Percentiles rank a stretch among this genome's conserved stretches.
These are phyloP conservation scores for Agaricus blazei DNA, from an alignment of 768 basidiomycete genomes.

Conservation along the genomic window DNA sequence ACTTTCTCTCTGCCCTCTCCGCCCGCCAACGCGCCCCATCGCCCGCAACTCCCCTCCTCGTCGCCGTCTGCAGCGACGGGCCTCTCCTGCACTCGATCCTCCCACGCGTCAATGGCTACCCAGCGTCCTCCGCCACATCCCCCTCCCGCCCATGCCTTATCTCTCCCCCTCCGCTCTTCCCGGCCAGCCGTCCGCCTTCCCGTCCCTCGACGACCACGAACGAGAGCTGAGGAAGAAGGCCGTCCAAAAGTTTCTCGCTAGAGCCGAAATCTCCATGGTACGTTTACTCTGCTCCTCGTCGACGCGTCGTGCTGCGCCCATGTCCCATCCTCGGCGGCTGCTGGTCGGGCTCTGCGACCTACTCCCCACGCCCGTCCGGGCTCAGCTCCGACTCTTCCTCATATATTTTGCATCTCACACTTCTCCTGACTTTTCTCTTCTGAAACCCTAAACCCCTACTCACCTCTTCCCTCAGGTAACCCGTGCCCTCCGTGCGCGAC, in stretches of 20 bases:
- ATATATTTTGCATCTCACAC: conserved; percentile 8
- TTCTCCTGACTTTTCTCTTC: conserved; percentile 14
- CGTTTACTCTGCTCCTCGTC: conserved; percentile 30
- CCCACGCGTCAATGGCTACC: conserved; percentile 66
- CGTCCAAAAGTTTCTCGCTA: conserved; percentile 70
- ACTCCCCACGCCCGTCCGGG: conserved; percentile 10
- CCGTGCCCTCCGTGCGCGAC: conserved; percentile 72
- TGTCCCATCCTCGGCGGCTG: conserved; percentile 19
- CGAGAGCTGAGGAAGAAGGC: conserved; percentile 61
- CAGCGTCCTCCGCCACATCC: conserved; percentile 78
- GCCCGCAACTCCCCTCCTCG: conserved; percentile 23
- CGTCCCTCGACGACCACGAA: conserved; percentile 38
- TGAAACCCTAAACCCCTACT: conserved; percentile 30
- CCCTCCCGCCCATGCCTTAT: conserved; percentile 73
- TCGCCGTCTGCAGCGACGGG: conserved; percentile 27
- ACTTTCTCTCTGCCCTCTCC: conserved; percentile 26
- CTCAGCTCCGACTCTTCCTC: conserved; percentile 10
- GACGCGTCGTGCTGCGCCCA: conserved; percentile 42
- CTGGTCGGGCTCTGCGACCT: conserved; percentile 14
- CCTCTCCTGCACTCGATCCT: conserved; percentile 17
- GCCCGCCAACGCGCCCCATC: conserved; percentile 20
- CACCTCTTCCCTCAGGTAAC: conserved; percentile 53
- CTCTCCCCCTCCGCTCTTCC: conserved; percentile 40
- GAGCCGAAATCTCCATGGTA: conserved; percentile 79
- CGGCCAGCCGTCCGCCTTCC: conserved; percentile 29